These are phyloP conservation scores for Heritiera fomes DNA, from an alignment of 345 rosid genomes.

Conservation along the genomic window DNA sequence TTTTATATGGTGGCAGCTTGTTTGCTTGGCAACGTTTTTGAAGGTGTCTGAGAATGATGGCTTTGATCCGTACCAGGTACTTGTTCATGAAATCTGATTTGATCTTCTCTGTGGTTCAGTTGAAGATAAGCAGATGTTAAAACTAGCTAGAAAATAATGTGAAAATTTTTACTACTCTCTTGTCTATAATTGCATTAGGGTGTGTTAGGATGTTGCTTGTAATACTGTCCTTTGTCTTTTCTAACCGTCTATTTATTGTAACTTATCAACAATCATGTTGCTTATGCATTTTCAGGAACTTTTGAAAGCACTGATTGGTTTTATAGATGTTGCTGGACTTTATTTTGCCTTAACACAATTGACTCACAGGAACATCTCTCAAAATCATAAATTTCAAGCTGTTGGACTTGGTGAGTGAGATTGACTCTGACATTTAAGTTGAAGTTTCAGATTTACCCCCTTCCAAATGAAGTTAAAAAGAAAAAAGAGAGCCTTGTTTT, in stretches of 20 bases:
- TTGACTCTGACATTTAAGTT: constrained; percentile 19
- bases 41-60: constrained; percentile 85
- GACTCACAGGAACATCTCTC: constrained; percentile 94
- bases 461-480: background rate
- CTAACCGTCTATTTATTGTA: background rate
- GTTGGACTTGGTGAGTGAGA: constrained; percentile 84
- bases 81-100: background rate
- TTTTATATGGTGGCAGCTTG: constrained; percentile 61
- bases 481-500: background rate
- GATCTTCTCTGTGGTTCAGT: background rate
- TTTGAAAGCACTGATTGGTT: constrained; percentile 86
- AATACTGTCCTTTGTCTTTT: background rate
- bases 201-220: background rate
- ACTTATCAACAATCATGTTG: background rate
- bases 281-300: constrained; percentile 57
- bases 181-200: background rate
- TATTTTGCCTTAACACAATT: constrained; percentile 91
- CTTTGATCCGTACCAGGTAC: constrained; percentile 88
- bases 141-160: background rate
- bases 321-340: constrained; percentile 94
- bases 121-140: background rate
- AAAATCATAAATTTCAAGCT: constrained; percentile 93
- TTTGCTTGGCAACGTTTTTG: constrained; percentile 90
- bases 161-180: background rate
- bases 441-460: background rate